Base-by-base conservation (phyloP, 306 rosid genomes). In the Vigna unguiculata region DNA sequence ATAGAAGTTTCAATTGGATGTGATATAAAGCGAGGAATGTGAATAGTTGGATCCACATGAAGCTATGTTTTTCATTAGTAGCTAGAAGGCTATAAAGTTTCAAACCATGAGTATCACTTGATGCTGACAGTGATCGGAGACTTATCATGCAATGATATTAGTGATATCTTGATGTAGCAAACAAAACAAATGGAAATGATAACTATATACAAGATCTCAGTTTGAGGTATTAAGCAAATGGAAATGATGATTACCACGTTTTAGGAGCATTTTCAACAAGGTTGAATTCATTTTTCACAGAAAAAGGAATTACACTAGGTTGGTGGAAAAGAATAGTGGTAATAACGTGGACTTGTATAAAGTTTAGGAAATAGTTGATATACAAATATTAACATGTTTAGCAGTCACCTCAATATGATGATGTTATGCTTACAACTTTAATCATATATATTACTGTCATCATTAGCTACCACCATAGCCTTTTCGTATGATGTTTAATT, bases 231-330 rank as follows among this genome's bases (percentile, higher is more conserved):
- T 70, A 59, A 78, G 59, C 51, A 78, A 80, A 8, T 45, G 76
- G 81, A 61, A 87, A 84, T 52, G 25, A 84, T 86, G 20, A 86
- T 78, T 78, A 72, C 72, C 72, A 43, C 28, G 59, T 76, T 78
- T 85, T 81, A 77, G 85, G 75, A 79, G 70, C 80, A 81, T 76
- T 84, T 72, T 81, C 63, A 43, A 81, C 65, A 28, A 28, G 32
- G 32, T n/a, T n/a, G n/a, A n/a, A n/a, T n/a, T n/a, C n/a, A n/a
- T n/a, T n/a, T n/a, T n/a, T n/a, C n/a, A n/a, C n/a, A n/a, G n/a
- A n/a, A n/a, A n/a, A n/a, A n/a, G n/a, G n/a, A n/a, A n/a, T n/a
- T n/a, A n/a, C n/a, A n/a, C n/a, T 4, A 15, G 49, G 16, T 4
- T 11, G 57, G 74, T 66, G 80, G 17, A 76, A 57, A 75, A 83